phyloP scores from a whole-genome alignment of 2,329 filamentous ascomycete genomes.

The Nemania diffusa region DNA sequence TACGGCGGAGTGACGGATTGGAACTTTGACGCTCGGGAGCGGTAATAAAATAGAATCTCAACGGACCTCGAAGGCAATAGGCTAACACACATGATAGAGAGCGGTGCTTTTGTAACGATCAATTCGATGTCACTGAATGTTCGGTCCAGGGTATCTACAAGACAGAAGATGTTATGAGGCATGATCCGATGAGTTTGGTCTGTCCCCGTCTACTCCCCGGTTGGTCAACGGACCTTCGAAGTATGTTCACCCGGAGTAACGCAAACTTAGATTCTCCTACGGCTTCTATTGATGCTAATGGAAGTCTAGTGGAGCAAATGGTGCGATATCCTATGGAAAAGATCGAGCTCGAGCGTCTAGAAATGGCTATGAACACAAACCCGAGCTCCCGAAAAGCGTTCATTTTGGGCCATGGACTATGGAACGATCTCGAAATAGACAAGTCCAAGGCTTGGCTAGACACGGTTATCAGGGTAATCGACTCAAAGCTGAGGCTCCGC shows the following conservation, averaged over 20 bases:
- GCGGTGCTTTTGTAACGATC: conserved; percentile 60
- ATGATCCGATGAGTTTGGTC: conserved; percentile 55
- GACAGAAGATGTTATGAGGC: conserved; percentile 55
- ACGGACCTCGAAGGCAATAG: background rate
- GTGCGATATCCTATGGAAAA: conserved; percentile 55
- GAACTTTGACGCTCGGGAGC: conserved; percentile 59
- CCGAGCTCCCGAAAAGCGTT: conserved; percentile 53
- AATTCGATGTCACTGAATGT: conserved; percentile 61
- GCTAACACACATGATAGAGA: conserved; percentile 45
- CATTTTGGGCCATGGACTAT: conserved; percentile 59
- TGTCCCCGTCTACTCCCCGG: conserved; percentile 51
- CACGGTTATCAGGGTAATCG: conserved; percentile 49
- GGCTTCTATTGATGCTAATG: conserved; percentile 19
- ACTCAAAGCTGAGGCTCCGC: conserved; percentile 37
- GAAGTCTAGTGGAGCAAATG: conserved; percentile 54
- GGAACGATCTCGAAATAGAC: conserved; percentile 58
- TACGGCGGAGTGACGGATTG: conserved; percentile 61
- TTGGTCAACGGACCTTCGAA: conserved; percentile 45
- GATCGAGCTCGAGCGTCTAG: conserved; percentile 54
- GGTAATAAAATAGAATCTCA: conserved; percentile 41
- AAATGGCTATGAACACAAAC: conserved; percentile 48
- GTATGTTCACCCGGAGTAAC: conserved; percentile 33
- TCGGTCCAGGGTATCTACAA: conserved; percentile 61
- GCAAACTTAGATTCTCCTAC: no score
- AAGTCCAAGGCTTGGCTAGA: conserved; percentile 56